These are phyloP conservation scores for Flaveria brownii DNA, from an alignment of 129 eudicot species.

Conservation along the genomic window DNA sequence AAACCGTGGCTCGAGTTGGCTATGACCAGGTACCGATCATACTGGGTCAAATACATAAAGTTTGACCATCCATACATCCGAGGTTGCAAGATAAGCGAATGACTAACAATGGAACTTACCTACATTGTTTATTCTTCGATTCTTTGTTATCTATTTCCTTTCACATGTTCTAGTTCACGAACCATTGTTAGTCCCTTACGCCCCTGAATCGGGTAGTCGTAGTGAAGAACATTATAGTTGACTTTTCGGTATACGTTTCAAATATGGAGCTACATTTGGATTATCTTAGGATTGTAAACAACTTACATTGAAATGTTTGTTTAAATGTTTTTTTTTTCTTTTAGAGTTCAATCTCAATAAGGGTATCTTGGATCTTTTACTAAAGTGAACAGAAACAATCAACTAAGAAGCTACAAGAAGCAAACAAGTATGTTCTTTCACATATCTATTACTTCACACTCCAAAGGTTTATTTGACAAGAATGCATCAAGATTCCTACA, in stretches of 20 bases:
- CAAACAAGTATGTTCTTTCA: background rate
- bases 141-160: conserved; percentile 27
- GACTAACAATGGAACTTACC: conserved; percentile 19
- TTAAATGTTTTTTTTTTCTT: conserved; percentile 20
- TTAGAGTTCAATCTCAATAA: background rate
- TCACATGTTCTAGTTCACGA: conserved; percentile 14
- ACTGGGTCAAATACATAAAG: conserved; percentile 93
- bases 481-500: conserved; percentile 68
- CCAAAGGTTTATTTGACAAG: conserved; percentile 57
- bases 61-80: conserved; percentile 76
- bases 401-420: background rate
- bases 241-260: conserved; percentile 7
- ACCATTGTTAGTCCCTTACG: conserved; percentile 14
- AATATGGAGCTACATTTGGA: conserved; percentile 12
- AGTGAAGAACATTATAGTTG: conserved; percentile 32
- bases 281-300: conserved; percentile 13
- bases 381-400: background rate
- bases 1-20: conserved; percentile 98
- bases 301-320: background rate
- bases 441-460: conserved; percentile 20
- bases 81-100: conserved; percentile 70
- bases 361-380: background rate
- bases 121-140: conserved; percentile 43
- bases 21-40: conserved; percentile 82
- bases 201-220: conserved; percentile 28